phyloP scores from a whole-genome alignment of 176 grass and related monocot genomes.

The Hordeum marinum region DNA sequence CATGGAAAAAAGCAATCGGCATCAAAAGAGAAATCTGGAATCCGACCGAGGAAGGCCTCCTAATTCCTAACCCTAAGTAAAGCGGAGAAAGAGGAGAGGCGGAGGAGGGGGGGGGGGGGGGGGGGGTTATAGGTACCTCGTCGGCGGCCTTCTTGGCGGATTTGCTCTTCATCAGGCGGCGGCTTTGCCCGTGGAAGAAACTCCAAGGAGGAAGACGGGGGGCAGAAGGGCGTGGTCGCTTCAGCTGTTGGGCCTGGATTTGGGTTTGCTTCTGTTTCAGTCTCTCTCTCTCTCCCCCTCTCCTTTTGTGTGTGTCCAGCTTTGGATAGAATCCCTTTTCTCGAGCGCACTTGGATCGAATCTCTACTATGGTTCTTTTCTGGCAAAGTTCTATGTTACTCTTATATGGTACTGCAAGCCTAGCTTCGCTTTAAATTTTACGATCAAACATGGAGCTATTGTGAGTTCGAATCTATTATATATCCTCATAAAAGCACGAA shows the following conservation, averaged over 20 bases:
- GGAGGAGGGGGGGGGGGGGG: no score
- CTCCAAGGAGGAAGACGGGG: neutral
- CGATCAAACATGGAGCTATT: neutral
- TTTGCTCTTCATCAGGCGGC: slow-evolving; percentile 28
- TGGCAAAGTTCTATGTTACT: neutral
- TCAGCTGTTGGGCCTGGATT: slow-evolving; percentile 4
- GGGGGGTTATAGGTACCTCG: slow-evolving; percentile 31
- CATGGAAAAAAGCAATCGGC: neutral
- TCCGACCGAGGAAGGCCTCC: neutral
- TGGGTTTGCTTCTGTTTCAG: neutral
- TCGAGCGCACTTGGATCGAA: no score
- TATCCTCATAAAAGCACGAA: no score
- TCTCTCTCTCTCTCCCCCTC: neutral
- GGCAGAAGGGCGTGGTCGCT: neutral
- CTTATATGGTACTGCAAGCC: neutral
- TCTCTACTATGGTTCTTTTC: neutral
- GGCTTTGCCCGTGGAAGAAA: slow-evolving; percentile 14
- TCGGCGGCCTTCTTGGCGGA: slow-evolving; percentile 18
- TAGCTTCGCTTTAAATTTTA: neutral
- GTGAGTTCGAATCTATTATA: no score
- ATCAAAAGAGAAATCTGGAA: neutral
- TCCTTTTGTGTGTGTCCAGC: neutral
- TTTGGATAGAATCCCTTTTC: neutral
- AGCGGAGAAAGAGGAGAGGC: neutral
- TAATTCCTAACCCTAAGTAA: neutral